Evolutionary conservation across 2,329 filamentous ascomycete species (phyloP).

Genomic region (Trichoderma sp.): DNA sequence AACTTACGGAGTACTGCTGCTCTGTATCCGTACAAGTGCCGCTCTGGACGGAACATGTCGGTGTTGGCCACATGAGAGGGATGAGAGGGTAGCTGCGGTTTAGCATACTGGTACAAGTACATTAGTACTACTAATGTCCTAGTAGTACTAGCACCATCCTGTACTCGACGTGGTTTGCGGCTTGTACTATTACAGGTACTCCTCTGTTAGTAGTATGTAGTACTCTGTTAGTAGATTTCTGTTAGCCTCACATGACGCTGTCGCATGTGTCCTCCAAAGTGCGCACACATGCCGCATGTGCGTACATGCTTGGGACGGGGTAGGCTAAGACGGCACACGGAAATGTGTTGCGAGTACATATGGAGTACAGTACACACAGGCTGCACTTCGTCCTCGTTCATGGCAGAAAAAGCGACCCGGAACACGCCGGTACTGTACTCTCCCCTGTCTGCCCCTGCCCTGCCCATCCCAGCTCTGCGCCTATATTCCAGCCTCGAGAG

Average conservation of each 20-base stretch:
- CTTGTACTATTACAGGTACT: no score
- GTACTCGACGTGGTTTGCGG: not conserved
- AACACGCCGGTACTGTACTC: not conserved
- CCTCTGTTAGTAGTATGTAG: not conserved
- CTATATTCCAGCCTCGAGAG: not conserved
- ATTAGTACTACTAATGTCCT: no score
- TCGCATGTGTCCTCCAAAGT: not conserved
- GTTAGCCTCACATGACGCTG: conserved; percentile 1
- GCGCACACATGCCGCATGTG: not conserved
- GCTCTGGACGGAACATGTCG: not conserved
- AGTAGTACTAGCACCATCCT: not conserved
- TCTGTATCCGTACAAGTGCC: not conserved
- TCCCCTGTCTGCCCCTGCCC: not conserved
- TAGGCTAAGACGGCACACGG: not conserved
- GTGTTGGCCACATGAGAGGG: not conserved
- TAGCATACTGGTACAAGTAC: not conserved
- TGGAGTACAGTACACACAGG: no score
- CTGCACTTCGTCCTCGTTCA: not conserved
- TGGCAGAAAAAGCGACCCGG: not conserved
- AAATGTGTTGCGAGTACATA: no score
- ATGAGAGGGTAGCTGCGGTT: not conserved
- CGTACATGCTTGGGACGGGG: not conserved
- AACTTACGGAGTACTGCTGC: no score
- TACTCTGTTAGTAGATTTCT: not conserved
- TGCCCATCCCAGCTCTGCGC: not conserved